Conservation (phyloP, 2,329 filamentous ascomycete species). For the Penicillium sp. region DNA sequence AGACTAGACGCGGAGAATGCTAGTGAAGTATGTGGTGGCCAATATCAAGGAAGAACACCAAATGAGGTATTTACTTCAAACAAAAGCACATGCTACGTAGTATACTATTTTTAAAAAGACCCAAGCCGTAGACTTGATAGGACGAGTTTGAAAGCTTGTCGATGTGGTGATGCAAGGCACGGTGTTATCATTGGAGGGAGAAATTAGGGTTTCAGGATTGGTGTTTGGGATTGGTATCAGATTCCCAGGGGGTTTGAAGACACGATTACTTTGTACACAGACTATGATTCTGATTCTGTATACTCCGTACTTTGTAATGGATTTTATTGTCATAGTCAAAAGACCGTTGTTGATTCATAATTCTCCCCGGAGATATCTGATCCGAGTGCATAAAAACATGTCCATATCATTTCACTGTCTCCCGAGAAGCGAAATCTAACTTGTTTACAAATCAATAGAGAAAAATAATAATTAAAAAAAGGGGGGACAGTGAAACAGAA, state of each 20-base stretch:
- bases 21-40: constrained; percentile 8
- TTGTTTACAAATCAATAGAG: constrained; percentile 25
- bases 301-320: no score
- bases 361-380: constrained; percentile 5
- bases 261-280: neutral
- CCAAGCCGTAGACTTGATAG: neutral
- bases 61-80: neutral
- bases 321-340: neutral
- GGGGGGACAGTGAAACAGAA: constrained; percentile 17
- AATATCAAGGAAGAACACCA: neutral
- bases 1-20: constrained; percentile 13
- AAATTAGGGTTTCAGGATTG: constrained; percentile 4
- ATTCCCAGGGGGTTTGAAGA: neutral
- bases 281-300: neutral
- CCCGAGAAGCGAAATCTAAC: constrained; percentile 31
- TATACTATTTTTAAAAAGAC: neutral
- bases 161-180: constrained; percentile 1
- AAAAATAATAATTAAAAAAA: constrained; percentile 11
- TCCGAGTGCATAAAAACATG: constrained; percentile 4
- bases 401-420: constrained; percentile 9
- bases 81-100: neutral
- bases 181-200: constrained; percentile 10
- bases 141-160: neutral
- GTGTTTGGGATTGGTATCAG: constrained; percentile 2
- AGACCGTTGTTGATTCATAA: constrained; percentile 6